These are phyloP conservation scores for Vachellia pachyceras DNA, from an alignment of 306 rosid genomes.

Conservation along the genomic window DNA sequence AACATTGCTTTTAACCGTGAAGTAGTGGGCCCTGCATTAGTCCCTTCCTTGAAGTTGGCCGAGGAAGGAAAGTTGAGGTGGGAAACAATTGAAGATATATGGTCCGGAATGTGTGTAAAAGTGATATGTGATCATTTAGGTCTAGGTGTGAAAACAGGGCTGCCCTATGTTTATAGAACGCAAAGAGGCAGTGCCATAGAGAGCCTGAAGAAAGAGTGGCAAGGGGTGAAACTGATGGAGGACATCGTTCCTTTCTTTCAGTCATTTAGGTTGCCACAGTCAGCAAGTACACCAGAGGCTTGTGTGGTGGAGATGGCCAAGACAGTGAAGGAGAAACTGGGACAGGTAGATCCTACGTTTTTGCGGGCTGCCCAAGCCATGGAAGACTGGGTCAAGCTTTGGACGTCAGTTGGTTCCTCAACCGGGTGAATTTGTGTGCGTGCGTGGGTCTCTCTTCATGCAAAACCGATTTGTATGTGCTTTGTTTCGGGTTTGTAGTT, in stretches of 20 bases:
- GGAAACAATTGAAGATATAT: constrained; percentile 96
- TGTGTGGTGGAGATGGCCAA: constrained; percentile 78
- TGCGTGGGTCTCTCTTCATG: too few species aligned
- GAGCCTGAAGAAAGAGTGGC: constrained; percentile 97
- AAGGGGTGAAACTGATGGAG: constrained; percentile 96
- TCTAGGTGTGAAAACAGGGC: too few species aligned
- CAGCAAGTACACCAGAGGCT: constrained; percentile 72
- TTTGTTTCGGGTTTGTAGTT: constrained; percentile 7
- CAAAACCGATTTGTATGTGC: constrained; percentile 4
- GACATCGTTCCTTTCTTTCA: constrained; percentile 95
- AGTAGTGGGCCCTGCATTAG: constrained; percentile 74
- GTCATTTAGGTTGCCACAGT: constrained; percentile 63
- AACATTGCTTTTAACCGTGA: constrained; percentile 88
- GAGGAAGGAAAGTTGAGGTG: constrained; percentile 93
- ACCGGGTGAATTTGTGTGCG: constrained; percentile 39
- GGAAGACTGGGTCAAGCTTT: constrained; percentile 84
- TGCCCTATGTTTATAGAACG: too few species aligned
- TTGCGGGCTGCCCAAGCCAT: constrained; percentile 76
- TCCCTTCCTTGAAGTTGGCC: constrained; percentile 75
- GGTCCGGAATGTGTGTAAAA: too few species aligned
- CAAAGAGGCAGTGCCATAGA: constrained; percentile 85
- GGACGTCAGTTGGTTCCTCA: constrained; percentile 63
- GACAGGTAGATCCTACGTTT: constrained; percentile 78
- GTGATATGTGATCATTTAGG: too few species aligned
- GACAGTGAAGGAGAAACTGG: constrained; percentile 76